These are phyloP conservation scores for Mesembryanthemum crystallinum DNA, from an alignment of 148 eudicot species.

Conservation along the genomic window DNA sequence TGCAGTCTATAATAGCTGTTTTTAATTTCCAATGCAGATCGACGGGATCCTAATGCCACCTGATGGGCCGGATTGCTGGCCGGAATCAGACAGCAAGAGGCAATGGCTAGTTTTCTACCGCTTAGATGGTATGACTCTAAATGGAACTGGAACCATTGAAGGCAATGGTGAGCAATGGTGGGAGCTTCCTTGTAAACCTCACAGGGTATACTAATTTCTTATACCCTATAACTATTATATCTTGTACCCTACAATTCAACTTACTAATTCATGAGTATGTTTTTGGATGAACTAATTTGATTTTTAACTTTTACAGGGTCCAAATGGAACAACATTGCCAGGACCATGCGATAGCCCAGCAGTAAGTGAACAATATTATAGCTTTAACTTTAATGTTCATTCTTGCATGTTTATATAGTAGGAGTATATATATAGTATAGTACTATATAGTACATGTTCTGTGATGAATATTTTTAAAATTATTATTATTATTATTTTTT, in stretches of 20 bases:
- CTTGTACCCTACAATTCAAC: not conserved
- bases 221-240: not conserved
- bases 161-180: slow-evolving; percentile 94
- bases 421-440: not conserved
- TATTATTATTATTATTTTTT: too few species aligned
- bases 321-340: slow-evolving; percentile 82
- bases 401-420: too few species aligned
- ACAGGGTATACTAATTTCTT: slow-evolving; percentile 43
- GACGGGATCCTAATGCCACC: slow-evolving; percentile 86
- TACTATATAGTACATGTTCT: not conserved
- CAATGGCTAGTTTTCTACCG: slow-evolving; percentile 90
- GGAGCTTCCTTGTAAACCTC: slow-evolving; percentile 99
- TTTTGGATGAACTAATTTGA: not conserved
- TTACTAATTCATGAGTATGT: not conserved
- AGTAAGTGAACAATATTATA: slow-evolving; percentile 44
- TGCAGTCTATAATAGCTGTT: not conserved
- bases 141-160: slow-evolving; percentile 78
- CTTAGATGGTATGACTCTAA: slow-evolving; percentile 62
- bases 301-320: slow-evolving; percentile 55
- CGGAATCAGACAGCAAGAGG: slow-evolving; percentile 66
- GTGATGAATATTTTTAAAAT: not conserved
- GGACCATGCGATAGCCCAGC: slow-evolving; percentile 97
- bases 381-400: not conserved
- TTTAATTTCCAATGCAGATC: slow-evolving; percentile 33
- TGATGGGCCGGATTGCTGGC: slow-evolving; percentile 93